Evolutionary conservation across 352 stramenopile species (phyloP), one percentile per base, ranked within the genome.

Genomic region (Globisporangium barbulae): DNA sequence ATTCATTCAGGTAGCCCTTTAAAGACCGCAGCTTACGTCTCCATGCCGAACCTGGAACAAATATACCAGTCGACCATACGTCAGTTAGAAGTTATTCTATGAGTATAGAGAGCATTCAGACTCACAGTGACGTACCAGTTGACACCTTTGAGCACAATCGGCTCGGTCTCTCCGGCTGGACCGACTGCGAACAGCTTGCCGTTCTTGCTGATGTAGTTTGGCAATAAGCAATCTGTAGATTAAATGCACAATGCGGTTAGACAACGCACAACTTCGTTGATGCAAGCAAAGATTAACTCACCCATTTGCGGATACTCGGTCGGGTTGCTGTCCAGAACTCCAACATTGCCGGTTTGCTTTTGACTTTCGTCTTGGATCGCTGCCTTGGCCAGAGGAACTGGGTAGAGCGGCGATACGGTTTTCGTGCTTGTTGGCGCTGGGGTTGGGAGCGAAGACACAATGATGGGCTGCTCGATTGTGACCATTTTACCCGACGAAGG

Each of bases 201-300:
- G 22, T 73, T 59, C 59, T 70, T 73, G 53, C 63, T 70, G 25
- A 65, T 48, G 58, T 73, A 73, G 54, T 68, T 70, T 35, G 63
- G 63, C 17, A 70, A 37, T 19, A 35, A 22, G 28, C 63, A 69
- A 13, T 49, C 63, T 69, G 15, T 5, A n/a, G 9, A 39, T 31
- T 5, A 22, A 19, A 54, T 45, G 9, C n/a, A 21, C 37, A 39
- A 44, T 12, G 7, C 1, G 5, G 17, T 47, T 9, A 54, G 9
- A 19, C 2, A 35, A 15, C 21, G 4, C 22, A 21, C n/a, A 31
- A 60, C 10, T 25, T 6, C 8, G 10, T n/a, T 19, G 45, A 19
- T 30, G 37, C n/a, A 59, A 12, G 21, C 13, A 17, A 30, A 35
- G 19, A 21, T 33, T 13, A 33, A 15, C 25, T 45, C 37, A 67